Percentiles rank a stretch among this genome's conserved stretches.
These are phyloP conservation scores for Pyrrhoderma lamaoense DNA, from an alignment of 1,284 basidiomycete species.

Conservation along the genomic window DNA sequence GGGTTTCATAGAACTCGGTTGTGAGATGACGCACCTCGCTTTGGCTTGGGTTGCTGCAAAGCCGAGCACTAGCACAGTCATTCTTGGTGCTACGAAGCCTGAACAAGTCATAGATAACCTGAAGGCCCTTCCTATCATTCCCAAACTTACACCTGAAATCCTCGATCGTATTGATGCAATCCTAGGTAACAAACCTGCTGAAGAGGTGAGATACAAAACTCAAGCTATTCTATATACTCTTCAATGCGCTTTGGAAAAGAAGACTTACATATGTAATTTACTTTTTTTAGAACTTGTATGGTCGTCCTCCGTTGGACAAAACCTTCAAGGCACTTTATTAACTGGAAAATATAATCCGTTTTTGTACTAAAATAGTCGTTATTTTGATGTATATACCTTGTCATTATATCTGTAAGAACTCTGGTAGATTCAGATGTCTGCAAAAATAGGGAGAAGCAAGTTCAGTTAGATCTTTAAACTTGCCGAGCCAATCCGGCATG, in stretches of 20 bases:
- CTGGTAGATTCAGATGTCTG: too few relatives aligned
- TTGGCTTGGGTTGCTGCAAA: slow-evolving; percentile 67
- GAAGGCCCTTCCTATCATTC: slow-evolving; percentile 61
- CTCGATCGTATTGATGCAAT: slow-evolving; percentile 61
- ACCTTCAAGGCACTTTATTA: slow-evolving; percentile 15
- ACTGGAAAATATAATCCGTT: background rate
- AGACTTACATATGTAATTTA: background rate
- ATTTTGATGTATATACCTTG: background rate
- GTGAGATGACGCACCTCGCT: slow-evolving; percentile 55
- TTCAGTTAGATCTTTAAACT: too few relatives aligned
- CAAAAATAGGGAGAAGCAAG: too few relatives aligned
- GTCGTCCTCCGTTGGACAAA: slow-evolving; percentile 25
- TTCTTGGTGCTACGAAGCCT: slow-evolving; percentile 53
- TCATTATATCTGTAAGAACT: too few relatives aligned
- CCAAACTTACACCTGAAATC: slow-evolving; percentile 60
- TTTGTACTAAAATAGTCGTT: background rate
- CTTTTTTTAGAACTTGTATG: slow-evolving; percentile 20
- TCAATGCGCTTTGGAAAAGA: too few relatives aligned
- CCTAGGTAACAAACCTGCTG: slow-evolving; percentile 42
- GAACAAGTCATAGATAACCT: slow-evolving; percentile 63
- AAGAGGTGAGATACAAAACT: slow-evolving; percentile 22
- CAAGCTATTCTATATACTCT: background rate
- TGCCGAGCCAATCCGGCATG: too few relatives aligned
- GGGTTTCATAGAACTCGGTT: slow-evolving; percentile 47
- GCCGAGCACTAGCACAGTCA: slow-evolving; percentile 50